These are phyloP conservation scores for Zygosaccharomyces pseudobailii DNA, from an alignment of 1,139 yeast species.

Conservation along the genomic window DNA sequence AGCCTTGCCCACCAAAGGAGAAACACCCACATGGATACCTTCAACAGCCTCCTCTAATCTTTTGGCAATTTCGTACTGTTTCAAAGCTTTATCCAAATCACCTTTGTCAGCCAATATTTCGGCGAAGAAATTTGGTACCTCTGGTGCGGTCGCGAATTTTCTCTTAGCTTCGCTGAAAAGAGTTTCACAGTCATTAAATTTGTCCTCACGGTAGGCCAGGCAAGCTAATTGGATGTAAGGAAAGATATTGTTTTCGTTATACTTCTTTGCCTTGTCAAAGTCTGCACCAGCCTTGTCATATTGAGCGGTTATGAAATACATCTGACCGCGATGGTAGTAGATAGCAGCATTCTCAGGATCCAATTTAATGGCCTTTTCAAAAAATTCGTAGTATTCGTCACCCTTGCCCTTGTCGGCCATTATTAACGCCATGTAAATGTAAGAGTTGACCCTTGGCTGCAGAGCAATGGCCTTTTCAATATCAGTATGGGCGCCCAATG, in stretches of 20 bases:
- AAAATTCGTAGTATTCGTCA: slow-evolving; percentile 47
- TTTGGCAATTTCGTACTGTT: slow-evolving; percentile 83
- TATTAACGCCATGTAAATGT: slow-evolving; percentile 77
- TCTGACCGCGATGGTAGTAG: slow-evolving; percentile 93
- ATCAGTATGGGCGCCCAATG: slow-evolving; percentile 53
- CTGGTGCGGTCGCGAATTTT: slow-evolving; percentile 82
- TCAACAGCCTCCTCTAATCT: slow-evolving; percentile 58
- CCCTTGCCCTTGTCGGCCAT: slow-evolving; percentile 79
- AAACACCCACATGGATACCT: slow-evolving; percentile 67
- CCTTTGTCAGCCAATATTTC: slow-evolving; percentile 85
- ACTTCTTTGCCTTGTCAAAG: slow-evolving; percentile 70
- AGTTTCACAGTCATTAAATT: slow-evolving; percentile 54
- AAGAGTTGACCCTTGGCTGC: slow-evolving; percentile 76
- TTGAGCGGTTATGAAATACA: slow-evolving; percentile 75
- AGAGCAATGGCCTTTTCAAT: slow-evolving; percentile 61
- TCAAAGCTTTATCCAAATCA: slow-evolving; percentile 64
- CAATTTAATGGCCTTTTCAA: slow-evolving; percentile 64
- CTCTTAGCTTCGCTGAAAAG: slow-evolving; percentile 69
- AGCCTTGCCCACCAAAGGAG: slow-evolving; percentile 90
- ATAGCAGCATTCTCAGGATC: slow-evolving; percentile 75
- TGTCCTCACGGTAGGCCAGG: slow-evolving; percentile 78
- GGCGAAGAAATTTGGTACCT: slow-evolving; percentile 92
- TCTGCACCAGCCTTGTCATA: slow-evolving; percentile 67
- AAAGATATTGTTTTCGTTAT: slow-evolving; percentile 72
- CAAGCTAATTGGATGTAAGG: slow-evolving; percentile 93